These are phyloP conservation scores for Protomyces arabidopsidicola DNA, from an alignment of 1,139 yeast genomes.

Conservation along the genomic window DNA sequence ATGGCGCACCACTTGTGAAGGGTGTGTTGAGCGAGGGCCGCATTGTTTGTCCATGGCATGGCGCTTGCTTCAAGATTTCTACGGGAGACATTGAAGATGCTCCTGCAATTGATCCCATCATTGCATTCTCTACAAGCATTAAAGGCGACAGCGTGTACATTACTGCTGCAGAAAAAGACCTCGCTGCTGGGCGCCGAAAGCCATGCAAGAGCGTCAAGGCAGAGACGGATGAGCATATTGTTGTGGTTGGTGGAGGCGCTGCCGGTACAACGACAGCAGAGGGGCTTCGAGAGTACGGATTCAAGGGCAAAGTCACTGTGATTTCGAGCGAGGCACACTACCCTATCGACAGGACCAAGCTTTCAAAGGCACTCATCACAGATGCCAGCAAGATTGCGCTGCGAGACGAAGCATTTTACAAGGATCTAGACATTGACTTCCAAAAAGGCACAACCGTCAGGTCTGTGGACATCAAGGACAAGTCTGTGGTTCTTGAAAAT, in stretches of 20 bases:
- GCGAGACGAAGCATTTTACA: conserved; percentile 28
- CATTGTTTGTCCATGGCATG: conserved; percentile 30
- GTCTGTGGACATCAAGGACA: conserved; percentile 23
- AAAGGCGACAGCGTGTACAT: conserved; percentile 28
- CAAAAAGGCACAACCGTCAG: conserved; percentile 18
- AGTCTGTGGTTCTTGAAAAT: conserved; percentile 18
- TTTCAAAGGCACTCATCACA: conserved; percentile 29
- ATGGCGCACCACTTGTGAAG: conserved; percentile 30
- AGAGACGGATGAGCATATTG: conserved; percentile 18
- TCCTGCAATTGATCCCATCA: conserved; percentile 29
- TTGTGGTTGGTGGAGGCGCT: conserved; percentile 29
- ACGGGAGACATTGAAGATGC: conserved; percentile 31
- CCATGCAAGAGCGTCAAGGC: conserved; percentile 13
- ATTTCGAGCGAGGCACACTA: conserved; percentile 26
- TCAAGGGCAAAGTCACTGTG: conserved; percentile 28
- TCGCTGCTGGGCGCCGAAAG: conserved; percentile 14
- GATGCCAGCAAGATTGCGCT: conserved; percentile 27
- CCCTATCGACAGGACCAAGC: conserved; percentile 30
- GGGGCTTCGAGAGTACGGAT: conserved; percentile 27
- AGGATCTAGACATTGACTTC: conserved; percentile 27
- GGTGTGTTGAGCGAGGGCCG: conserved; percentile 30
- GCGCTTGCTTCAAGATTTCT: conserved; percentile 28
- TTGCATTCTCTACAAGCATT: conserved; percentile 15
- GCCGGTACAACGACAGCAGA: conserved; percentile 28
- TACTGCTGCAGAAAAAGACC: conserved; percentile 21